Conservation (phyloP, 2,329 filamentous ascomycete species). For the Alternaria atra region DNA sequence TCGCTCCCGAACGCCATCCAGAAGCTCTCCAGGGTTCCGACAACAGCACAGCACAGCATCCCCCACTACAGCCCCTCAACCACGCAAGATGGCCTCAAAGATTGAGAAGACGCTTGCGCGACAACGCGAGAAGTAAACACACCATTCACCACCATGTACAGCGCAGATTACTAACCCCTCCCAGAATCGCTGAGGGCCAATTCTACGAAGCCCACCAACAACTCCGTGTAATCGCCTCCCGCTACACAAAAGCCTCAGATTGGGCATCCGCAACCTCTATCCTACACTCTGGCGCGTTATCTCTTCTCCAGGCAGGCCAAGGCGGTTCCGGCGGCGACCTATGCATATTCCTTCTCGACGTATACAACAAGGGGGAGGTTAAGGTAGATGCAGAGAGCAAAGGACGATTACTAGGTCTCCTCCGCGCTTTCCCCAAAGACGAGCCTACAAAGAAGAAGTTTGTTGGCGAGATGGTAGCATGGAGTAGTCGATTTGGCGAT, state of each 20-base stretch:
- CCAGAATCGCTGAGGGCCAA: conserved; percentile 85
- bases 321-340: conserved; percentile 92
- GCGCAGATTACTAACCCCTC: conserved; percentile 22
- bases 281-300: conserved; percentile 81
- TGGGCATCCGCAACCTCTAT: conserved; percentile 88
- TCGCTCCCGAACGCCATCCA: conserved; percentile 13
- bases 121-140: conserved; percentile 76
- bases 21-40: conserved; percentile 2
- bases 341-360: conserved; percentile 85
- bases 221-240: conserved; percentile 91
- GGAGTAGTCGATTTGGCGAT: conserved; percentile 86
- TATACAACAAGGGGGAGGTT: conserved; percentile 87
- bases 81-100: conserved; percentile 54
- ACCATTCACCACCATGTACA: not conserved
- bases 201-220: conserved; percentile 99
- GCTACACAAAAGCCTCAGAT: conserved; percentile 88
- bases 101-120: conserved; percentile 77
- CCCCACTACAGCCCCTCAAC: not conserved
- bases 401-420: conserved; percentile 76
- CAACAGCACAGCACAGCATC: not conserved
- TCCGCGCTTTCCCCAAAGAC: conserved; percentile 80
- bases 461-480: conserved; percentile 85
- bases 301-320: conserved; percentile 90
- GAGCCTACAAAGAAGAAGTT: conserved; percentile 96
- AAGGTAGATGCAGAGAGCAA: conserved; percentile 78